These are phyloP conservation scores for Nyctanthes arbortristis DNA, from an alignment of 257 asterid species.

Conservation along the genomic window DNA sequence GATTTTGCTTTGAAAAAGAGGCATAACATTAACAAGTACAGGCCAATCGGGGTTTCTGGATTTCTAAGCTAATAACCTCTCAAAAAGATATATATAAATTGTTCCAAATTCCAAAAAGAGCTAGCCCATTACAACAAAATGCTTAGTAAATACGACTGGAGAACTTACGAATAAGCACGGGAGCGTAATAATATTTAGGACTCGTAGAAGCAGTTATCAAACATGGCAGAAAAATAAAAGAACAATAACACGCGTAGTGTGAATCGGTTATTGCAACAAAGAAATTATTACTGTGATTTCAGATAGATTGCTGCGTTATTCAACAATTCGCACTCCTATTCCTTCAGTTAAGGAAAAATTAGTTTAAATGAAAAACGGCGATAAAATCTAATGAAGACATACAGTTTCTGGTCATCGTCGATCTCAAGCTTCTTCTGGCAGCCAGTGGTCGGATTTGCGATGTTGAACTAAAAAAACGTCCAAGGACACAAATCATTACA, in stretches of 20 bases:
- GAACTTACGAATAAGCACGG: too few relatives aligned
- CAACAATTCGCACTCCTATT: background rate
- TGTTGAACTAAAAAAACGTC: background rate
- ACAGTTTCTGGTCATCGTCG: constrained; percentile 8
- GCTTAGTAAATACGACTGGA: too few relatives aligned
- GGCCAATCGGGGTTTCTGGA: too few relatives aligned
- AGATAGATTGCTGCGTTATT: background rate
- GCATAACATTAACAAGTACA: too few relatives aligned
- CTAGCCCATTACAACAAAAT: too few relatives aligned
- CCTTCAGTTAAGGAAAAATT: background rate
- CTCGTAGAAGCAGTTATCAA: too few relatives aligned
- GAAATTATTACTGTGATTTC: background rate
- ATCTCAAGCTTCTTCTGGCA: constrained; percentile 9
- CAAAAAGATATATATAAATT: too few relatives aligned
- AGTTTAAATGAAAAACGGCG: background rate
- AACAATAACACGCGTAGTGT: background rate
- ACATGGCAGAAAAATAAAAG: too few relatives aligned
- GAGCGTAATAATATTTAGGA: too few relatives aligned
- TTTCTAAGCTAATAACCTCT: too few relatives aligned
- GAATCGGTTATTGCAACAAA: background rate
- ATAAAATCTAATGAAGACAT: background rate
- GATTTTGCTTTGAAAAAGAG: too few relatives aligned
- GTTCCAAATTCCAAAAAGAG: too few relatives aligned
- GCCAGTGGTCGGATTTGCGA: constrained; percentile 5
- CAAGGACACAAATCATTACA: background rate